Base-by-base conservation (phyloP, 2,329 filamentous ascomycete genomes). In the Colletotrichum scovillei region DNA sequence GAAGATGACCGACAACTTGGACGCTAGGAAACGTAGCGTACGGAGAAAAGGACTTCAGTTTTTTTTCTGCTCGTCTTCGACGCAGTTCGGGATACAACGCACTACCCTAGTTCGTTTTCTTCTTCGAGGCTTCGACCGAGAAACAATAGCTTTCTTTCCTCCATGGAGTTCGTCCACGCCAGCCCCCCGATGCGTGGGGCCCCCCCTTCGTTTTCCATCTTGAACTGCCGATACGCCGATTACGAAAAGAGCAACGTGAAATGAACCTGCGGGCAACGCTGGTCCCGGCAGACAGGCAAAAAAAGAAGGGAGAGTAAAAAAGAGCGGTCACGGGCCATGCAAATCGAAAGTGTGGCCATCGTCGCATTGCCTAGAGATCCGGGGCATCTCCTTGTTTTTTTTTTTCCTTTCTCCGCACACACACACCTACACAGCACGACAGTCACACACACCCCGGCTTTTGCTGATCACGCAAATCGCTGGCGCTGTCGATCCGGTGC, bases 391-490 rank as follows among this genome's bases (percentile, higher is more conserved):
- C 65, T 69, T 59, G 38, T 16, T 57, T 28, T 12, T 11, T 11
- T 38, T 63, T 16, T 16, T 2, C 2, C 38, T 19, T 42, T 42
- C 38, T 42, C 38, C 38, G 38, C 38, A 42, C 38, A 42, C 14
- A 42, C 38, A 16, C 38, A 42, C 14, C 4, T 6, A 42, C 38
- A 42, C 38, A 42, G 11, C 11, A 35, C 32, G 30, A 35, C 32
- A 12, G 32, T 38, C 35, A 38, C 35, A 38, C 16, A 16, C 9
- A 53, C 16, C 30, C 59, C 63, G 63, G 63, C 60, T 42, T n/a
- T 60, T 6, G 56, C 68, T 71, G 56, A 67, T 59, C 46, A 71
- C 67, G 68, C 63, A 49, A 38, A 64, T 35, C 14, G 19, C 42
- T n/a, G 42, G 16, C 32, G 56, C 30, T 30, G 63, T 22, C 63